A percentile compares a stretch with the other conserved stretches of the same genome.
Conservation (phyloP, 2,329 filamentous ascomycete genomes). For the Metarhizium humberi region DNA sequence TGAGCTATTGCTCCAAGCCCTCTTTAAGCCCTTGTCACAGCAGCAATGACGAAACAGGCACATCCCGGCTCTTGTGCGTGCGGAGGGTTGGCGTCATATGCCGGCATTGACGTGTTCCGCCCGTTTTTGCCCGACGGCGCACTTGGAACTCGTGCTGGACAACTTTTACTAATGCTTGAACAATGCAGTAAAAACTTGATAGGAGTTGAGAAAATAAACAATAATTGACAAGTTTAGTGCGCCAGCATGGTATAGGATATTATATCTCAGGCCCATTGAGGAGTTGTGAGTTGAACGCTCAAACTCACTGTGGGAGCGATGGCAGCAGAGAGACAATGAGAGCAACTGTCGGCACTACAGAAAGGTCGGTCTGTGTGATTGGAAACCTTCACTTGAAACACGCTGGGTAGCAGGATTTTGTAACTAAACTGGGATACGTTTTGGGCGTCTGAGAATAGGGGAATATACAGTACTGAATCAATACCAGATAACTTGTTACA, state of each 20-base stretch:
- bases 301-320: background rate
- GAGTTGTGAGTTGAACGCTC: background rate
- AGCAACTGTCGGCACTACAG: too few relatives aligned
- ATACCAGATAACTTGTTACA: too few relatives aligned
- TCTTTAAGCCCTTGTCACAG: too few relatives aligned
- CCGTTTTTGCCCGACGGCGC: background rate
- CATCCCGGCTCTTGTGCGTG: background rate
- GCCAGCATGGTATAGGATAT: background rate
- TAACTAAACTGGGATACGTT: too few relatives aligned
- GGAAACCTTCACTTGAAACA: too few relatives aligned
- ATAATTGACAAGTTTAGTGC: background rate
- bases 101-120: too few relatives aligned
- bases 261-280: background rate
- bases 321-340: too few relatives aligned
- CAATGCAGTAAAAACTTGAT: background rate
- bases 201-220: background rate
- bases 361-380: too few relatives aligned
- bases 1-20: too few relatives aligned
- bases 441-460: too few relatives aligned
- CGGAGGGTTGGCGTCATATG: background rate
- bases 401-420: too few relatives aligned
- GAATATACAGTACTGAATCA: too few relatives aligned
- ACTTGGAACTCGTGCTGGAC: background rate
- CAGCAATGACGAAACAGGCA: background rate
- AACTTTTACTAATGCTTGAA: background rate